Evolutionary conservation across 2,329 filamentous ascomycete genomes (phyloP).

Genomic region (Fusarium verrucosum): DNA sequence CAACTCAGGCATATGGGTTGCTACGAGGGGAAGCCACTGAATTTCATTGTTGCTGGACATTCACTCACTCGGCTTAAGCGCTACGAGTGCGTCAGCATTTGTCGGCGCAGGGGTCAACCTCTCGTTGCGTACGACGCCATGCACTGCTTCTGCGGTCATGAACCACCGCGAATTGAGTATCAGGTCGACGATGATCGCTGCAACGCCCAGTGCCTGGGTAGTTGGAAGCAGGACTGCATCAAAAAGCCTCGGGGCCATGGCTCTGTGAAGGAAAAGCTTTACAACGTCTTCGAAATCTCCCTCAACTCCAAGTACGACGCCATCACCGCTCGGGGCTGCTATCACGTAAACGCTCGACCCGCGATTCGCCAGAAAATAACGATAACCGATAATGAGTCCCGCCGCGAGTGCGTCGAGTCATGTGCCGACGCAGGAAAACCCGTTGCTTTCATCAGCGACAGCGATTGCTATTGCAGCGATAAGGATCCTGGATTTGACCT

Average conservation of each 20-base stretch:
- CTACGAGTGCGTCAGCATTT: neutral
- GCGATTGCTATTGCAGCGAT: neutral
- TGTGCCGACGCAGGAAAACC: neutral
- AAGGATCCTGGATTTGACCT: neutral
- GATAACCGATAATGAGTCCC: neutral
- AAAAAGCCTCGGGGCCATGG: neutral
- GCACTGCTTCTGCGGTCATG: neutral
- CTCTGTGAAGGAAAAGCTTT: neutral
- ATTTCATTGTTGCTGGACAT: neutral
- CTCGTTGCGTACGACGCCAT: neutral
- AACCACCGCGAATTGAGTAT: neutral
- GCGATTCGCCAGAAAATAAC: neutral
- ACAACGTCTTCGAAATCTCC: neutral
- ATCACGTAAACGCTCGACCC: neutral
- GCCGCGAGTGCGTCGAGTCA: neutral
- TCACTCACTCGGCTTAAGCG: neutral
- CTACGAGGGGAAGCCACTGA: neutral
- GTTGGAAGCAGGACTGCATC: neutral
- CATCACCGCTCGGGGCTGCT: slow-evolving; percentile 2
- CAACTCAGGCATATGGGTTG: neutral
- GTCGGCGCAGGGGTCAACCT: neutral
- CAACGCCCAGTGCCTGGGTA: neutral
- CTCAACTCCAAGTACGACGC: no score
- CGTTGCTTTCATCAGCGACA: neutral
- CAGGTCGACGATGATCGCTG: neutral